These are phyloP conservation scores for Viridothelium virens DNA, from an alignment of 495 filamentous ascomycete species.

Conservation along the genomic window DNA sequence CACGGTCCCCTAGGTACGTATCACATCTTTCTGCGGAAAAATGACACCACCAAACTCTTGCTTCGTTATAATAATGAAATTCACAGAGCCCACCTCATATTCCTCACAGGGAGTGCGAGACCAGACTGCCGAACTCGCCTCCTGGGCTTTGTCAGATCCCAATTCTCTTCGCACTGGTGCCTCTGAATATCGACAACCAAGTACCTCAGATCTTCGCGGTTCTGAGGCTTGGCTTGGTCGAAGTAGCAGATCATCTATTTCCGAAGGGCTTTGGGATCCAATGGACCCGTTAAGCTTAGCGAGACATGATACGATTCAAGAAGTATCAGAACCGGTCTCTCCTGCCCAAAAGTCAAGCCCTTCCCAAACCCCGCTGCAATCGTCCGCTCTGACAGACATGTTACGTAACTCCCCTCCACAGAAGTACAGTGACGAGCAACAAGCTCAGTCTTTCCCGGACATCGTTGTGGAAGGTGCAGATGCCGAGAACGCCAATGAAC, in stretches of 20 bases:
- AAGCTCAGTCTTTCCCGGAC: conserved; percentile 18
- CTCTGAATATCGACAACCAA: conserved; percentile 25
- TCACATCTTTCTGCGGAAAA: conserved; percentile 12
- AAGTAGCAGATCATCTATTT: conserved; percentile 1
- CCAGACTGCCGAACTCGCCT: conserved; percentile 85
- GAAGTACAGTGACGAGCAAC: background rate
- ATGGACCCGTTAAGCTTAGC: conserved; percentile 28
- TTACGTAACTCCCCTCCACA: conserved; percentile 21
- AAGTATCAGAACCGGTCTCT: conserved; percentile 54
- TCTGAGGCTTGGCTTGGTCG: conserved; percentile 13
- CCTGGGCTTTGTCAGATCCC: conserved; percentile 67
- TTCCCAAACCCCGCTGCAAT: conserved; percentile 31
- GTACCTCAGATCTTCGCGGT: conserved; percentile 16
- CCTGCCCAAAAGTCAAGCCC: conserved; percentile 37
- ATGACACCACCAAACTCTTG: background rate
- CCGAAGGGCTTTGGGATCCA: conserved; percentile 18
- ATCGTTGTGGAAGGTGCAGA: conserved; percentile 23
- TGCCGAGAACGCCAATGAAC: conserved; percentile 31
- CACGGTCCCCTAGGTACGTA: conserved; percentile 55
- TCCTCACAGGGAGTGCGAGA: conserved; percentile 72
- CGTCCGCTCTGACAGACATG: conserved; percentile 22
- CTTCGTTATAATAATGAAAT: conserved; percentile 29
- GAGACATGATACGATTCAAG: conserved; percentile 41
- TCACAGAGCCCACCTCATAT: conserved; percentile 60
- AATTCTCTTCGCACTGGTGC: conserved; percentile 31